Evolutionary conservation across 305 asterid species (phyloP).

Genomic region (Plantago coronopus): DNA sequence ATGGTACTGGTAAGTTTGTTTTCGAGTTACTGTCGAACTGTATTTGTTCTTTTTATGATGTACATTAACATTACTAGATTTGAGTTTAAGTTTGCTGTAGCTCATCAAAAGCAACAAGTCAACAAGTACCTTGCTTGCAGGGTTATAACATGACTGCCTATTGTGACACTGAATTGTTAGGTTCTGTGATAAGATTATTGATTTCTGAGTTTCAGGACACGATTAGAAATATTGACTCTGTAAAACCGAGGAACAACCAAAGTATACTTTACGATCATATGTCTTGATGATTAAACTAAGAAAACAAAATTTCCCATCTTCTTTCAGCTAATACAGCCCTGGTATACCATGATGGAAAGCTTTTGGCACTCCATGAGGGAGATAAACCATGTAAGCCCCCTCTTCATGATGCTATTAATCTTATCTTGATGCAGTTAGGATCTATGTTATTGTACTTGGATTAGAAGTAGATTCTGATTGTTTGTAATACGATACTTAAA

Average conservation of each 20-base stretch:
- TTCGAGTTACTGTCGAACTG: conserved; percentile 11
- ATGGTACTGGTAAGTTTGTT: conserved; percentile 53
- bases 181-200: not conserved
- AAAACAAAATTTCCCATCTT: conserved; percentile 18
- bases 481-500: conserved; percentile 1
- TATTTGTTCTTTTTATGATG: not conserved
- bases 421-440: not conserved
- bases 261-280: conserved; percentile 1
- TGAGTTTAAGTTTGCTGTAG: too few species aligned
- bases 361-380: conserved; percentile 80
- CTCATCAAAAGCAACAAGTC: too few species aligned
- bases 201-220: conserved; percentile 2
- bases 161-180: not conserved
- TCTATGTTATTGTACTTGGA: conserved; percentile 6
- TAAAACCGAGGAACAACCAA: too few species aligned
- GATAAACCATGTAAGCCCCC: conserved; percentile 88
- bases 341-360: conserved; percentile 84
- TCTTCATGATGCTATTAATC: not conserved
- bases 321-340: conserved; percentile 91
- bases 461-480: conserved; percentile 1
- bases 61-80: too few species aligned
- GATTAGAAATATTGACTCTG: too few species aligned
- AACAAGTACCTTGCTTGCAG: too few species aligned
- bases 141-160: too few species aligned
- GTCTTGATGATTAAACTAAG: conserved; percentile 22